phyloP scores from a whole-genome alignment of 1,284 basidiomycete species.

The Fomitiporia mediterranea region DNA sequence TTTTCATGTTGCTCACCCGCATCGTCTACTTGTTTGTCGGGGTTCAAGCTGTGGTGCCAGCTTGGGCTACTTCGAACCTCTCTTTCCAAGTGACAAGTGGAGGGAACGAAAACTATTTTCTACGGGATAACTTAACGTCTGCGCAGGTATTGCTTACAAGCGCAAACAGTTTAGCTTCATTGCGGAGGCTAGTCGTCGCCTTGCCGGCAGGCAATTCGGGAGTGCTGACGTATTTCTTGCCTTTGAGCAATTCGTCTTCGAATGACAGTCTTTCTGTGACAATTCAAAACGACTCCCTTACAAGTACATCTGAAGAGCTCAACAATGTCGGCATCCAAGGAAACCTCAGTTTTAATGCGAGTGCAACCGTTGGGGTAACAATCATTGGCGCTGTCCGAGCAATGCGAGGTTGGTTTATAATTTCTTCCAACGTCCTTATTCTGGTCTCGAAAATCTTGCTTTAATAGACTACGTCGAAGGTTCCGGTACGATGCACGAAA shows the following conservation, averaged over 20 bases:
- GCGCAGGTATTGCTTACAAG: constrained; percentile 37
- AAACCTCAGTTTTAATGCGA: constrained; percentile 30
- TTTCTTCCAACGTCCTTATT: background rate
- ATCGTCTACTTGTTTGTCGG: background rate
- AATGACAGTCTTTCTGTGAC: constrained; percentile 27
- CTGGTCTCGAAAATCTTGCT: background rate
- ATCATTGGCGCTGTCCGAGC: constrained; percentile 39
- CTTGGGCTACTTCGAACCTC: background rate
- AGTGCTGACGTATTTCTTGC: constrained; percentile 35
- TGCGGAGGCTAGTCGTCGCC: constrained; percentile 37
- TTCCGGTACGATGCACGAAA: constrained; percentile 34
- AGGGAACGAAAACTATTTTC: constrained; percentile 39
- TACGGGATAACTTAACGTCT: constrained; percentile 35
- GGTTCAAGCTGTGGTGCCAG: background rate
- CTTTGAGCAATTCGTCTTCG: constrained; percentile 22
- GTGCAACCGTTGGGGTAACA: constrained; percentile 36
- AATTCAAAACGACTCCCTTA: constrained; percentile 27
- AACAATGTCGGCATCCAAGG: constrained; percentile 37
- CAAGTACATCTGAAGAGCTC: constrained; percentile 26
- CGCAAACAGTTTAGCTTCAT: constrained; percentile 26
- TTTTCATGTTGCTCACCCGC: background rate
- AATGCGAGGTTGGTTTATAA: constrained; percentile 26
- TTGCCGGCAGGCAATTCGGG: constrained; percentile 41
- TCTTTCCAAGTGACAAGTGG: constrained; percentile 27
- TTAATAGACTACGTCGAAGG: constrained; percentile 26